These are phyloP conservation scores for Arxiozyma slooffiae DNA, from an alignment of 1,139 yeast species.

Conservation along the genomic window DNA sequence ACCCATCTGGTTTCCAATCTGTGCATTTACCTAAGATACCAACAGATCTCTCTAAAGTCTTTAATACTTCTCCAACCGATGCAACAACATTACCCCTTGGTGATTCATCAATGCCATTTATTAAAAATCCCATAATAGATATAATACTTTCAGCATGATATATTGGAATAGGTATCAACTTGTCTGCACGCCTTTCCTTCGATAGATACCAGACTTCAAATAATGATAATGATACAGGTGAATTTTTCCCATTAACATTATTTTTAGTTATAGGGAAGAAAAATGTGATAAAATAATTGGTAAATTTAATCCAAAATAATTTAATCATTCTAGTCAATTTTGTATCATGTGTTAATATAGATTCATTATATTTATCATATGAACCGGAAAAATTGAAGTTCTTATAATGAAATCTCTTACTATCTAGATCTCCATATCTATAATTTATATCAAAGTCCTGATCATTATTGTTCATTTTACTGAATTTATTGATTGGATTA, in stretches of 20 bases:
- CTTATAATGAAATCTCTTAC: not conserved
- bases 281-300: slow-evolving; percentile 11
- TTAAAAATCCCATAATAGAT: slow-evolving; percentile 40
- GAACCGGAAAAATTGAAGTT: slow-evolving; percentile 4
- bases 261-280: slow-evolving; percentile 20
- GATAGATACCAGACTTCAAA: slow-evolving; percentile 27
- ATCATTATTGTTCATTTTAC: too few species aligned
- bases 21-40: slow-evolving; percentile 42
- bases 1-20: slow-evolving; percentile 24
- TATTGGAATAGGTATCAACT: slow-evolving; percentile 49
- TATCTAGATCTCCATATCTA: not conserved
- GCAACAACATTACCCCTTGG: slow-evolving; percentile 44
- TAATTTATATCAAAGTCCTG: not conserved
- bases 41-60: slow-evolving; percentile 51
- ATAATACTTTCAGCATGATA: slow-evolving; percentile 60
- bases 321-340: slow-evolving; percentile 14
- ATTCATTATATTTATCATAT: slow-evolving; percentile 13
- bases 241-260: slow-evolving; percentile 1
- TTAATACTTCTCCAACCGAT: slow-evolving; percentile 48
- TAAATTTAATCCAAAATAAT: slow-evolving; percentile 10
- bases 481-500: not conserved
- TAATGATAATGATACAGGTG: slow-evolving; percentile 10
- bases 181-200: slow-evolving; percentile 39
- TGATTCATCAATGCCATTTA: slow-evolving; percentile 58
- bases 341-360: slow-evolving; percentile 25